Evolutionary conservation across 2,329 filamentous ascomycete species (phyloP), one percentile per base, ranked within the genome.

Genomic region (Calonectria ilicicola): DNA sequence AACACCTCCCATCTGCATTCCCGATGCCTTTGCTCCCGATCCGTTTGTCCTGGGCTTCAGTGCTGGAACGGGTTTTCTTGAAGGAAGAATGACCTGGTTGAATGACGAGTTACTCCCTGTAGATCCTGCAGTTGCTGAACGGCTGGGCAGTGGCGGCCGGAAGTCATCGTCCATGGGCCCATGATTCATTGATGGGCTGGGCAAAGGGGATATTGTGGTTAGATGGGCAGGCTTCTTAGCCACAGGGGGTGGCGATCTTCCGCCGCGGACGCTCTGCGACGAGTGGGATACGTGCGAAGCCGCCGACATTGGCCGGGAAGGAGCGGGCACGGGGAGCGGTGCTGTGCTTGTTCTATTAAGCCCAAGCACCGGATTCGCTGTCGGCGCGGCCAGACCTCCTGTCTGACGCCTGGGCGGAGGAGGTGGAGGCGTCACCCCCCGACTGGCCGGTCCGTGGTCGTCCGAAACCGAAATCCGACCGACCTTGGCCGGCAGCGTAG

Each of bases 141-240:
- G 78, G 3, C 72, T 75, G 10, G 80, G 80, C 21, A 80, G 69
- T 7, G 76, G 73, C 32, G 80, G 80, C 17, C 73, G 72, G 62
- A 79, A 80, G 23, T 78, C 78, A 29, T 80, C 77, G 27, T 77
- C 76, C n/a, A 76, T 66, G n/a, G 67, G 60, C 27, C 65, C 73
- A 38, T 70, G 73, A 26, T 77, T 77, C 14, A 73, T 56, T 10
- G 62, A 70, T n/a, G 80, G 76, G 60, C 78, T 80, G 29, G 77
- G 71, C 21, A 66, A 68, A 1, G 80, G 81, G 3, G 81, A 80
- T 47, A 77, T 76, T 8, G 80, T 79, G 19, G 83, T 77, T 5
- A 91, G 85, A 74, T 91, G 89, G 2, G 89, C 86, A 1, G 92
- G 92, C 77, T 94, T 94, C 80, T 87, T 90, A 26, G 91, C 92